Evolutionary conservation across 495 filamentous ascomycete genomes (phyloP), one percentile per base, ranked within the genome.

Genomic region (Lophiostoma macrostomum): DNA sequence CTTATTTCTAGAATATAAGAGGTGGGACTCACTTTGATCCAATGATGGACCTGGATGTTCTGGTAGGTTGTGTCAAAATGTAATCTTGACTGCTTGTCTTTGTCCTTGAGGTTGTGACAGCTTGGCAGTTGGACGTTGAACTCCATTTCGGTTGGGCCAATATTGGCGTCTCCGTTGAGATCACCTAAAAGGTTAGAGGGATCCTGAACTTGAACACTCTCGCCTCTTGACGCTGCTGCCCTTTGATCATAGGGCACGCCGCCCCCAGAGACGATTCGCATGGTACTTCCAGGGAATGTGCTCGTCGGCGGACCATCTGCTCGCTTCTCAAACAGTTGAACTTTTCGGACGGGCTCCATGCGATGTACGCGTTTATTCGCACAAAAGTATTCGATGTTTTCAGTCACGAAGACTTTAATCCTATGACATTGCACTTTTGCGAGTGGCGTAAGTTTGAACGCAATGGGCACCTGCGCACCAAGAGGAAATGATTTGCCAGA

Each of bases 401-500:
- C 93, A 8, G 90, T 96, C 30, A 96, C 85, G 60, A 83, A 91
- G 18, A 97, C 88, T 69, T 95, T 96, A 69, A 98, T 89, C 44
- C 94, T 84, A 67, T 98, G 94, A 40, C 94, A 90, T 62, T 94
- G 90, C 11, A 97, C 91, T 71, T 98, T 98, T 28, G 93, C 93
- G 16, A 98, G 71, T 1, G 93, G 93, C 1, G 91, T 98, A 50
- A 98, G 76, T 63, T 96, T 97, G 76, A 98, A 97, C 1, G 94
- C 93, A 52, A 98, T 96, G 12, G 93, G 93, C 20, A 98, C 90
- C 61, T 90, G 89, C 3, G 87, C 77, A 16, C 94, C 94, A 12
- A 98, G 76, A 3, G 93, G 90, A 63, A 98, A 98, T 1, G 91
- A 95, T 80, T 98, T 98, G 43, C 94, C 93, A 3, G 91, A 96